Percentiles rank a stretch among this genome's conserved stretches.
Evolutionary conservation across 805 yeast species (phyloP).

Genomic region (Sugiyamaella americana): DNA sequence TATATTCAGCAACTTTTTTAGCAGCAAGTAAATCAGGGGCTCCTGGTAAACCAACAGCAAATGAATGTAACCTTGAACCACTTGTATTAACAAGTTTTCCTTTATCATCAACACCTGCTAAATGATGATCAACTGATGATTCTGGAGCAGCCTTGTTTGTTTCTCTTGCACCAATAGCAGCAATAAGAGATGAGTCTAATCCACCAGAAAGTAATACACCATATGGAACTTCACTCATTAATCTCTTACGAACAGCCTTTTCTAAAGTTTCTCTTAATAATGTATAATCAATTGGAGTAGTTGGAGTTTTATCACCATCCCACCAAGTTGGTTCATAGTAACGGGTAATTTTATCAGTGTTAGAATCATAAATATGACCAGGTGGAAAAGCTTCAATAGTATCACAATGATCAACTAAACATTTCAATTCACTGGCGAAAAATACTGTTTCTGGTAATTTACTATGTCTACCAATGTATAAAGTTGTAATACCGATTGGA

Average conservation of each 20-base stretch:
- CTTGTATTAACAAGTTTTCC: conserved; percentile 69
- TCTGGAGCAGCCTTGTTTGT: conserved; percentile 72
- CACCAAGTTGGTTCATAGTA: conserved; percentile 94
- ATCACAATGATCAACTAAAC: conserved; percentile 92
- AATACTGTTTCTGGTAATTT: conserved; percentile 65
- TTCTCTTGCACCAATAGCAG: conserved; percentile 95
- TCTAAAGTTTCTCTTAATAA: conserved; percentile 76
- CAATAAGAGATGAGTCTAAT: conserved; percentile 92
- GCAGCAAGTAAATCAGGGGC: conserved; percentile 98
- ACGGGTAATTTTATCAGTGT: conserved; percentile 76
- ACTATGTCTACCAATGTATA: conserved; percentile 85
- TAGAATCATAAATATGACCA: conserved; percentile 93
- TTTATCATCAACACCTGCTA: conserved; percentile 87
- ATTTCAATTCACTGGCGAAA: conserved; percentile 93
- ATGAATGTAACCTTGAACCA: conserved; percentile 77
- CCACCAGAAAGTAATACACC: conserved; percentile 98
- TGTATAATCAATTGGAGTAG: conserved; percentile 66
- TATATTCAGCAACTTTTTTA: conserved; percentile 89
- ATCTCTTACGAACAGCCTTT: conserved; percentile 94
- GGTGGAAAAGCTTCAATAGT: conserved; percentile 93
- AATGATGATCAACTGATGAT: conserved; percentile 54
- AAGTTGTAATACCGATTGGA: conserved; percentile 94
- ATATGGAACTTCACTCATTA: conserved; percentile 99
- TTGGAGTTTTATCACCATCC: conserved; percentile 72
- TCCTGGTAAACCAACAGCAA: conserved; percentile 93